Percentiles rank a stretch among this genome's conserved stretches.
These are phyloP conservation scores for Cyberlindnera nakhonratchasimensis DNA, from an alignment of 805 yeast genomes.

Conservation along the genomic window DNA sequence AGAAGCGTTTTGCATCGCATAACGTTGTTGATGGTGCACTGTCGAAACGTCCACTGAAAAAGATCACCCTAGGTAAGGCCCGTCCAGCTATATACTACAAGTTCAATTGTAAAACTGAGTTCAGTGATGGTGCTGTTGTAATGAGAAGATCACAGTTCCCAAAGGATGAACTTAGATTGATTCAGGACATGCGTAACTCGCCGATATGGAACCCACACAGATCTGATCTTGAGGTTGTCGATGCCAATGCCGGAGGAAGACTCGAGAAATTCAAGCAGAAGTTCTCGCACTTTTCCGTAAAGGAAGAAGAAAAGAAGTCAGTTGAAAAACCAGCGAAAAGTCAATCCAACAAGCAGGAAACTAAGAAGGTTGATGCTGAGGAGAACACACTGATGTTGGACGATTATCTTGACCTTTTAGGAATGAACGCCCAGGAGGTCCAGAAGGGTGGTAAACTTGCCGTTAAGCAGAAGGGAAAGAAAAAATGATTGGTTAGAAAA, in stretches of 20 bases:
- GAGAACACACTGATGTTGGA: conserved; percentile 31
- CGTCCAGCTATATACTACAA: conserved; percentile 92
- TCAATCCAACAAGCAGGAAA: conserved; percentile 7
- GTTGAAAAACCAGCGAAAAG: conserved; percentile 18
- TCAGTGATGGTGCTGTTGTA: conserved; percentile 91
- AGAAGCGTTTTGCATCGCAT: conserved; percentile 15
- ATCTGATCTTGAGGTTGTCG: conserved; percentile 68
- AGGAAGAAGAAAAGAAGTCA: conserved; percentile 26
- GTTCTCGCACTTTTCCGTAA: conserved; percentile 49
- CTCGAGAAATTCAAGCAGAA: conserved; percentile 70
- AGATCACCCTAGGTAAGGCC: conserved; percentile 75
- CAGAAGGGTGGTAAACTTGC: conserved; percentile 53
- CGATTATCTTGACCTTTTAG: conserved; percentile 58
- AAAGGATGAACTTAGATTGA: conserved; percentile 76
- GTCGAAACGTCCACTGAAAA: conserved; percentile 58
- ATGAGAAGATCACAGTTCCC: conserved; percentile 84
- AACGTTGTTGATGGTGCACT: conserved; percentile 26
- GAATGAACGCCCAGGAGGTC: conserved; percentile 51
- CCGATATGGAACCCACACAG: conserved; percentile 88
- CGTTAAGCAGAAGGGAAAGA: conserved; percentile 43
- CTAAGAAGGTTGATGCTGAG: conserved; percentile 6
- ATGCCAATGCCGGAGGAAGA: conserved; percentile 82
- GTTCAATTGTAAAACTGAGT: conserved; percentile 84
- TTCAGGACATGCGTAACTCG: conserved; percentile 84
- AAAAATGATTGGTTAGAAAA: conserved; percentile 25